Evolutionary conservation across 225 moss, liverwort and hornwort species (phyloP), one percentile per base, ranked within the genome.

Genomic region (Straminergon stramineum): DNA sequence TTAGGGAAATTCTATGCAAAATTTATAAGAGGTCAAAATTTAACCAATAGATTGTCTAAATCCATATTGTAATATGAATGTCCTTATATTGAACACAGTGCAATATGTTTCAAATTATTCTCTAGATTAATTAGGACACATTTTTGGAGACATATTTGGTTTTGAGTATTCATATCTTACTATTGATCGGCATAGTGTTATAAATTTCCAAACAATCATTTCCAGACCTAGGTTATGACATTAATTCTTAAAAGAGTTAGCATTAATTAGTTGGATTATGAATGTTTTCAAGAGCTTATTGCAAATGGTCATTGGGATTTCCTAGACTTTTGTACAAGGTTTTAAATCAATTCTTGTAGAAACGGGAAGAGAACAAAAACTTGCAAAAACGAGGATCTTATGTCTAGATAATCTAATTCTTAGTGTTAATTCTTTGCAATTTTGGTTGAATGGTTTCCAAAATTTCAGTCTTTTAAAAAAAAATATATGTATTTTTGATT

Each of bases 291-390:
- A 15, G 23, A 78, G 15, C 9, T 37, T 55, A 15, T 22, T 55
- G 15, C 3, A 23, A 1, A 5, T 55, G 15, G 23, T 55, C 1
- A 23, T 22, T 35, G 23, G 15, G 9, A 22, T 34, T 55, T 35
- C 4, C 0, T 9, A 37, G 9, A 55, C 3, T 55, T 23, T 24
- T 37, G 1, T 77, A 5, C 3, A 53, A 22, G 9, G 5, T 35
- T 55, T 55, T 23, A 5, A 23, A 77, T 55, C 2, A 3, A 55
- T 35, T 77, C 9, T 55, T 34, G 6, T 35, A 35, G 9, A 55
- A 9, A 55, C 15, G 15, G 5, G 1, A 53, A 77, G 13, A 53
- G 0, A 55, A 35, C 0, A 0, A 35, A 15, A 23, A 35, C 2
- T 55, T 23, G 1, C 35, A 35, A 53, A 77, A 32, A 53, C 21